phyloP scores from a whole-genome alignment of 1,284 basidiomycete genomes.

The Puccinia hordei region DNA sequence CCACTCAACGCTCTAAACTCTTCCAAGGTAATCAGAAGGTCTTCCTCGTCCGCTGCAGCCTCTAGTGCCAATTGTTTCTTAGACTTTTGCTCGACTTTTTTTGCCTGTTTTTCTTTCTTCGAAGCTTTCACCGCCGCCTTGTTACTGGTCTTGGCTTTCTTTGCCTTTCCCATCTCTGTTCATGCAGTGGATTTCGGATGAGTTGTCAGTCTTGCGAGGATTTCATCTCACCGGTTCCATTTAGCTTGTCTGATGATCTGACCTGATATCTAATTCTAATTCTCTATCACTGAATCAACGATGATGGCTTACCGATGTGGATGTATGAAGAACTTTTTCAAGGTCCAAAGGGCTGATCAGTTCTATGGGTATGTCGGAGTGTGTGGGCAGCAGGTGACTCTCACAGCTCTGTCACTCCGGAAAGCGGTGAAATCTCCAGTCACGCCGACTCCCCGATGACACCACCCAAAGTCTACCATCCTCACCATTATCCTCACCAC shows the following conservation, averaged over 20 bases:
- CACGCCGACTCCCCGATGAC: no score
- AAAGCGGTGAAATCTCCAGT: background rate
- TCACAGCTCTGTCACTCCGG: background rate
- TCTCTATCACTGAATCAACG: no score
- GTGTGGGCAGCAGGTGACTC: background rate
- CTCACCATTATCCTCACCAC: background rate
- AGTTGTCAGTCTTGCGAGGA: background rate
- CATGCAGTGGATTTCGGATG: no score
- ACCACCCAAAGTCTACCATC: background rate
- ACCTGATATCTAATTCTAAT: no score
- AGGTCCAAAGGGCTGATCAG: no score
- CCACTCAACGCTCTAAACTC: conserved; percentile 40
- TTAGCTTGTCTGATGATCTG: background rate
- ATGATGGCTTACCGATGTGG: no score
- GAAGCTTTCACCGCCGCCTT: conserved; percentile 42
- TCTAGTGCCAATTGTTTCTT: conserved; percentile 41
- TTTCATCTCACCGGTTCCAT: background rate
- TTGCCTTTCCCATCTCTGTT: conserved; percentile 36
- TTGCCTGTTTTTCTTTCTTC: conserved; percentile 47
- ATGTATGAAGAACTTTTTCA: no score
- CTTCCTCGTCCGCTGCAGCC: conserved; percentile 40
- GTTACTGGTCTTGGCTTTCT: conserved; percentile 33
- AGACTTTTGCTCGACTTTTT: conserved; percentile 45
- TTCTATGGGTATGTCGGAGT: no score
- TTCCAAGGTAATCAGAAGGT: conserved; percentile 42